These are phyloP conservation scores for Larix kaempferi DNA, from an alignment of 75 land plant species.

Conservation along the genomic window DNA sequence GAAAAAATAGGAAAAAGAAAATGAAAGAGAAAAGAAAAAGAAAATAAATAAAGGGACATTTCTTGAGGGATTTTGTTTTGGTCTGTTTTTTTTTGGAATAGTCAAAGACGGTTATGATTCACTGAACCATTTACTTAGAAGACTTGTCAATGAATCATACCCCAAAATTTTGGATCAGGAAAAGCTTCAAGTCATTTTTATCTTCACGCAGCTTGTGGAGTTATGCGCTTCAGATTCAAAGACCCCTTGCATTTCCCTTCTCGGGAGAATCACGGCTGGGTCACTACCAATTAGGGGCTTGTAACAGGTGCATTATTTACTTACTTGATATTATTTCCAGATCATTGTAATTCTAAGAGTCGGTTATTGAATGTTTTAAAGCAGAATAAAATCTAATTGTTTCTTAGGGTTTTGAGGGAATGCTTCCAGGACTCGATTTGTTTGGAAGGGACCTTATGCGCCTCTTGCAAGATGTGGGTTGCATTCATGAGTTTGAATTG, in stretches of 20 bases:
- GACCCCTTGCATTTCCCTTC: conserved; percentile 48
- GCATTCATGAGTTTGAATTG: conserved; percentile 70
- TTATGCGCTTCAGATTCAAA: conserved; percentile 60
- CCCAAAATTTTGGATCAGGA: conserved; percentile 45
- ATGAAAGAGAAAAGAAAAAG: no score
- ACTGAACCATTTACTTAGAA: no score
- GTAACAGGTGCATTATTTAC: conserved; percentile 60
- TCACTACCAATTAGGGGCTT: conserved; percentile 43
- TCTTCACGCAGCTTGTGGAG: conserved; percentile 43
- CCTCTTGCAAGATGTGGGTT: conserved; percentile 69
- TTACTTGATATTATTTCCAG: conserved; percentile 72
- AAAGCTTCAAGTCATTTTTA: conserved; percentile 58
- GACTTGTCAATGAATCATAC: conserved; percentile 61
- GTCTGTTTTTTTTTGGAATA: no score
- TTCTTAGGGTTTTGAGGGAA: conserved; percentile 59
- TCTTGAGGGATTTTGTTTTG: no score
- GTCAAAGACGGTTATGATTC: no score
- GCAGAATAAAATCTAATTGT: conserved; percentile 67
- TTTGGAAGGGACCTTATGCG: conserved; percentile 87
- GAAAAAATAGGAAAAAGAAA: no score
- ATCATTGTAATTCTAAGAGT: conserved; percentile 52
- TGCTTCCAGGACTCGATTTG: conserved; percentile 62
- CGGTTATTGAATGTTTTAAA: conserved; percentile 38
- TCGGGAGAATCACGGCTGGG: conserved; percentile 72
- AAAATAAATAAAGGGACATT: no score